Evolutionary conservation across 2,329 filamentous ascomycete genomes (phyloP).

Genomic region (Penicillium polonicum): DNA sequence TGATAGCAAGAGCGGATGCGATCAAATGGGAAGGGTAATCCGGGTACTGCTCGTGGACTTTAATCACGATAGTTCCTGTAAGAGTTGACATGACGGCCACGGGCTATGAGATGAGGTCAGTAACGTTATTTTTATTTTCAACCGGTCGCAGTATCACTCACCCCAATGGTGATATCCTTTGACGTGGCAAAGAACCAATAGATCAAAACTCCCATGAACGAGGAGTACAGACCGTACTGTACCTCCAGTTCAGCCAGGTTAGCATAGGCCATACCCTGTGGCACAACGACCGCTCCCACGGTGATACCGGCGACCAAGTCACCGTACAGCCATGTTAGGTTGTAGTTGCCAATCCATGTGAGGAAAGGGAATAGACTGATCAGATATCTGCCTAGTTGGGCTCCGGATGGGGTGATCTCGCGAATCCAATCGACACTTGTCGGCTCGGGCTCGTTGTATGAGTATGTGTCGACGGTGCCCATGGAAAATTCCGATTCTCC

Average conservation of each 20-base stretch:
- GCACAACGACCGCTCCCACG: slow-evolving; percentile 80
- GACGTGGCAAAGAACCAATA: slow-evolving; percentile 99
- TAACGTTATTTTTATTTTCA: background rate
- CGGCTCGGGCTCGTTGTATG: slow-evolving; percentile 80
- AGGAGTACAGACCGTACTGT: slow-evolving; percentile 88
- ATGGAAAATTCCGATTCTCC: slow-evolving; percentile 78
- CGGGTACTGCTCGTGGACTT: slow-evolving; percentile 59
- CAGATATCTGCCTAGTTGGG: slow-evolving; percentile 60
- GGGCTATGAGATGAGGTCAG: slow-evolving; percentile 55
- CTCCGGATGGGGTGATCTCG: slow-evolving; percentile 59
- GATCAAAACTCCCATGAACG: slow-evolving; percentile 89
- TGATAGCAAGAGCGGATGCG: slow-evolving; percentile 74
- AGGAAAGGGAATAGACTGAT: slow-evolving; percentile 80
- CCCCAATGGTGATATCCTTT: slow-evolving; percentile 84
- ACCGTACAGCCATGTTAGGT: slow-evolving; percentile 81
- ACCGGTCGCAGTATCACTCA: slow-evolving; percentile 10
- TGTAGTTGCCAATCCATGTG: slow-evolving; percentile 87
- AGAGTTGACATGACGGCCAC: slow-evolving; percentile 95
- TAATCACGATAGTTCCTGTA: slow-evolving; percentile 74
- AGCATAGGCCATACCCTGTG: slow-evolving; percentile 95
- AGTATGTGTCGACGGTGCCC: slow-evolving; percentile 71
- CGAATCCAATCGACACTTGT: slow-evolving; percentile 70
- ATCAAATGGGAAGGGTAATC: slow-evolving; percentile 61
- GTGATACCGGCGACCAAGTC: slow-evolving; percentile 86
- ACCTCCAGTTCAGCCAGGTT: slow-evolving; percentile 74